A percentile compares a stretch with the other conserved stretches of the same genome.
Evolutionary conservation across 2,329 filamentous ascomycete genomes (phyloP).

Genomic region (Alternaria incomplexa): DNA sequence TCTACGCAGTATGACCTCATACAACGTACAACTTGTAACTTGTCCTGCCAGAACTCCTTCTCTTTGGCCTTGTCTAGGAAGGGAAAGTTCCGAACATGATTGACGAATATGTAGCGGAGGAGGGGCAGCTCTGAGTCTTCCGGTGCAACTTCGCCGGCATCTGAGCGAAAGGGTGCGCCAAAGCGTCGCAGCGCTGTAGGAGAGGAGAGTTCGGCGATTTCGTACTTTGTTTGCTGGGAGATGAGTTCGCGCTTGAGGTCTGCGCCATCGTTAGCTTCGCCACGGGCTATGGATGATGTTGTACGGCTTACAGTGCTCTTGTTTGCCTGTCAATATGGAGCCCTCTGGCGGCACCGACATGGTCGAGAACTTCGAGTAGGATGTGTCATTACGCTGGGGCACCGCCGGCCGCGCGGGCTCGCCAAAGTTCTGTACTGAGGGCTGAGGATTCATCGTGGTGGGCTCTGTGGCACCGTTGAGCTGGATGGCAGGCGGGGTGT

Average conservation of each 20-base stretch:
- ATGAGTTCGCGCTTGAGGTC: conserved; percentile 97
- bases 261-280: conserved; percentile 47
- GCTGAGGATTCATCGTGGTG: conserved; percentile 36
- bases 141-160: conserved; percentile 89
- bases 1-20: conserved; percentile 5
- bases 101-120: conserved; percentile 94
- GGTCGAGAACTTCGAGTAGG: conserved; percentile 48
- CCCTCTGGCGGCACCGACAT: conserved; percentile 59
- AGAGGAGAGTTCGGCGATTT: conserved; percentile 91
- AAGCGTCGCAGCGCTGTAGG: conserved; percentile 94
- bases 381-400: conserved; percentile 37
- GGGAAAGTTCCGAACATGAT: conserved; percentile 96
- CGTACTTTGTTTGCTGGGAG: conserved; percentile 83
- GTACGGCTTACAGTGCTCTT: conserved; percentile 83
- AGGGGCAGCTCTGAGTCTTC: conserved; percentile 93
- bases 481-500: conserved; percentile 37
- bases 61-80: conserved; percentile 96
- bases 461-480: conserved; percentile 43
- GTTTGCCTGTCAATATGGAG: conserved; percentile 83
- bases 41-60: conserved; percentile 99
- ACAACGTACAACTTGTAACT: conserved; percentile 81
- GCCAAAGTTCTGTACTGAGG: conserved; percentile 25
- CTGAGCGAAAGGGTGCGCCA: conserved; percentile 91
- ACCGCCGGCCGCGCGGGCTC: conserved; percentile 27
- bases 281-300: neutral